phyloP scores from a whole-genome alignment of 345 rosid genomes.

The Euphorbia pulcherrima region DNA sequence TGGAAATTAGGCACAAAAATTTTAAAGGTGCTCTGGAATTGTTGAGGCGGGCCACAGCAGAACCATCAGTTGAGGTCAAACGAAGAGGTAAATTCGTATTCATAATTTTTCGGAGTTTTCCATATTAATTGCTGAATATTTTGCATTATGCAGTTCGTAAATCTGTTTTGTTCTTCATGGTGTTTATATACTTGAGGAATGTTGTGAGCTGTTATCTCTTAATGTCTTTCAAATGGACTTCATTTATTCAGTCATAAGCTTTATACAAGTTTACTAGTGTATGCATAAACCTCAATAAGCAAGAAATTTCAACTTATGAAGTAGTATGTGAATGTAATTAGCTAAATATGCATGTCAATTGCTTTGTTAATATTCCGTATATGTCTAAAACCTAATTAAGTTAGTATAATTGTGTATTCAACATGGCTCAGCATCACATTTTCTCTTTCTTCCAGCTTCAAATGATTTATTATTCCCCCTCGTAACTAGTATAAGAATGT shows the following conservation, averaged over 20 bases:
- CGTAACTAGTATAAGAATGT: neutral
- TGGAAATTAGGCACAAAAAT: conserved; percentile 85
- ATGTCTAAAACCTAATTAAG: neutral
- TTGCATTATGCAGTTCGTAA: neutral
- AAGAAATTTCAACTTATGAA: neutral
- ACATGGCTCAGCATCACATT: neutral
- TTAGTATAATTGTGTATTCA: neutral
- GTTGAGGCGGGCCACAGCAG: conserved; percentile 93
- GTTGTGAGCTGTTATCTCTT: neutral
- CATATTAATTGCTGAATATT: neutral
- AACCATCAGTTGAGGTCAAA: conserved; percentile 92
- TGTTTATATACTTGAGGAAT: neutral
- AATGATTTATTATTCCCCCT: neutral
- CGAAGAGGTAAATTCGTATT: conserved; percentile 51
- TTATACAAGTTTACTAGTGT: neutral
- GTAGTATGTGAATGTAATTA: neutral
- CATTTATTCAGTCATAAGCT: neutral
- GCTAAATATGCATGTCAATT: neutral
- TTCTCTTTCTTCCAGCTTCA: neutral
- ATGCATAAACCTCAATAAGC: neutral
- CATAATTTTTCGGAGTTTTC: neutral
- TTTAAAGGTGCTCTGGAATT: conserved; percentile 81
- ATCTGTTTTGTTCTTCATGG: neutral
- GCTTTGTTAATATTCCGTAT: neutral
- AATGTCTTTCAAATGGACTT: neutral